Conservation (phyloP, 768 basidiomycete genomes). For the Mycena vitilis region DNA sequence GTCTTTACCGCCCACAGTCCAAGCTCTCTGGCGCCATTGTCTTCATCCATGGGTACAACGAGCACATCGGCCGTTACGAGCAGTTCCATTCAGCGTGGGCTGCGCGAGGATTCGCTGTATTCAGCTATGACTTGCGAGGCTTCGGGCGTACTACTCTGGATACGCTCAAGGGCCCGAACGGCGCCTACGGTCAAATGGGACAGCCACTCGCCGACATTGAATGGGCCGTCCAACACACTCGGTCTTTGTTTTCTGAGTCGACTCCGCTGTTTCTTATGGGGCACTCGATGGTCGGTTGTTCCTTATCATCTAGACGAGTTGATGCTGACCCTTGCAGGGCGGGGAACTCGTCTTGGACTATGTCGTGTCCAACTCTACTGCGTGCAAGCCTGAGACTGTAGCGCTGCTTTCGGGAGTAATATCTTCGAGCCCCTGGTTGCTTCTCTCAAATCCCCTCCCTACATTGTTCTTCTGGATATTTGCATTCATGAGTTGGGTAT, state of each 20-base stretch:
- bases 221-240: slow-evolving; percentile 17
- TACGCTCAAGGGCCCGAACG: not conserved
- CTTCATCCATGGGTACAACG: slow-evolving; percentile 17
- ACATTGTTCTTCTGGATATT: slow-evolving; percentile 2
- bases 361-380: not conserved
- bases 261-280: slow-evolving; percentile 14
- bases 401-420: slow-evolving; percentile 1
- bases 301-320: not conserved
- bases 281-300: slow-evolving; percentile 12
- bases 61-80: slow-evolving; percentile 18
- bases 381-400: not conserved
- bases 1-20: not conserved
- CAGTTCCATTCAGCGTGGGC: slow-evolving; percentile 9
- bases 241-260: not conserved
- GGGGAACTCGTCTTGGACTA: slow-evolving; percentile 12
- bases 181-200: slow-evolving; percentile 18
- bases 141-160: slow-evolving; percentile 16
- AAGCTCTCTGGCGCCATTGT: not conserved
- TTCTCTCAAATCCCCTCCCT: slow-evolving; percentile 9
- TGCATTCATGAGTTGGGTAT: slow-evolving; percentile 2
- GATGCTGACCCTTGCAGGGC: not conserved
- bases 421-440: slow-evolving; percentile 14
- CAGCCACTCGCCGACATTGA: slow-evolving; percentile 8
- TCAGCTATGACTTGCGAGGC: slow-evolving; percentile 12
- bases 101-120: slow-evolving; percentile 9